Evolutionary conservation across 306 rosid species (phyloP), one percentile per base, ranked within the genome.

Genomic region (Rosa persica): DNA sequence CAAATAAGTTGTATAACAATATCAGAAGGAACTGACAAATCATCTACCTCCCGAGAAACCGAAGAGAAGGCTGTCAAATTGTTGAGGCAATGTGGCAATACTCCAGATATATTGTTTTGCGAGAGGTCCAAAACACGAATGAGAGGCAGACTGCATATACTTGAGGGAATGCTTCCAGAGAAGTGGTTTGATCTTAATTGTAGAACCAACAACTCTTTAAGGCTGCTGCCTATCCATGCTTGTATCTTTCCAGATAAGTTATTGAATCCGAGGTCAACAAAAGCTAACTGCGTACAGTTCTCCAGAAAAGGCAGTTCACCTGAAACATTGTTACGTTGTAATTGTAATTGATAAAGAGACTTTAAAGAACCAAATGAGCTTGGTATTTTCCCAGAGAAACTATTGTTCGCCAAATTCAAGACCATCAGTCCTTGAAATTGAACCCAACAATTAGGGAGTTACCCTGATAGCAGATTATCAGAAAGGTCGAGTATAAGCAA

Each of bases 241-340:
- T 80, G 86, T 71, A 82, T 17, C 0, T 22, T 65, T 15, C 85
- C 83, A 11, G 76, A 70, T 17, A 85, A 49, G 11, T 30, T 65
- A 52, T 81, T 79, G 48, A 19, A 27, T 12, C 81, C 76, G 0
- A 76, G 64, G 61, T 85, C 78, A 47, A 81, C 8, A 19, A 85
- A 46, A 3, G 5, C 40, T 5, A 85, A 51, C 6, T n/a, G 5
- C 12, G 12, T 71, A 51, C 83, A 85, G 42, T 75, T 76, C 12
- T 20, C 49, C 15, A 81, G 43, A 39, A 73, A 39, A 19, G 85
- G 77, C 58, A 81, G 1, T 82, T 78, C 83, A 38, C 83, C 81
- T 0, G 46, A 38, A 19, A 79, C 48, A 1, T 8, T 67, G 78
- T 79, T 81, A 0, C 17, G 65, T 1, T 65, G 22, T 4, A 85